Evolutionary conservation across 352 stramenopile species (phyloP).

Genomic region (Thalassiosira pacifica): DNA sequence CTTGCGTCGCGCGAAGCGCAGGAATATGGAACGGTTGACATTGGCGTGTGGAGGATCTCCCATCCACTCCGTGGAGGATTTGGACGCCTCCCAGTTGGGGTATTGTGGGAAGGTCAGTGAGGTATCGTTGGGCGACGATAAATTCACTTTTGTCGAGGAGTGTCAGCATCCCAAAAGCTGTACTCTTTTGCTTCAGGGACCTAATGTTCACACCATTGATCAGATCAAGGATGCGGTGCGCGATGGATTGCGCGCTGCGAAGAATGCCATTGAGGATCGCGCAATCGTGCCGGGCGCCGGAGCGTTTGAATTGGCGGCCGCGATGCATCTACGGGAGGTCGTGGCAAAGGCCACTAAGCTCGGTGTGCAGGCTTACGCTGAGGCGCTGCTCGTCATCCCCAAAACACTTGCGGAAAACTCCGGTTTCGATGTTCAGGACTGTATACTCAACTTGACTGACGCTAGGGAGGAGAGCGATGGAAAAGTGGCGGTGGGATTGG

Average conservation of each 20-base stretch:
- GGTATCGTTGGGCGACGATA: slow-evolving; percentile 98
- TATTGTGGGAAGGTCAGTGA: slow-evolving; percentile 98
- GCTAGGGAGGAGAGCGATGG: slow-evolving; percentile 91
- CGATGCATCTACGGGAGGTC: slow-evolving; percentile 86
- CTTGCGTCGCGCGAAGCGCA: slow-evolving; percentile 96
- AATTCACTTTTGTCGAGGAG: slow-evolving; percentile 99
- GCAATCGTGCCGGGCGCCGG: slow-evolving; percentile 95
- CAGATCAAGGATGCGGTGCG: slow-evolving; percentile 99
- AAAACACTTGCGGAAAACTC: slow-evolving; percentile 99
- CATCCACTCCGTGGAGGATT: slow-evolving; percentile 98
- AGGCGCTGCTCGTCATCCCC: slow-evolving; percentile 97
- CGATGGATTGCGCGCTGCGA: slow-evolving; percentile 97
- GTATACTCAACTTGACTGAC: slow-evolving; percentile 96
- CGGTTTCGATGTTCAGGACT: slow-evolving; percentile 95
- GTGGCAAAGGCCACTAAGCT: slow-evolving; percentile 95
- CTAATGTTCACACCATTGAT: slow-evolving; percentile 98
- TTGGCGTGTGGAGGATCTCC: slow-evolving; percentile 96
- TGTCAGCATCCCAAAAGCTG: slow-evolving; percentile 96
- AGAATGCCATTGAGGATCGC: slow-evolving; percentile 98
- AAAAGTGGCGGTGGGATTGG: slow-evolving; percentile 91
- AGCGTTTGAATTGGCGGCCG: slow-evolving; percentile 96
- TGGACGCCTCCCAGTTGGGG: slow-evolving; percentile 95
- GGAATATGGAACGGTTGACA: slow-evolving; percentile 99
- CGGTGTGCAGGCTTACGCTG: slow-evolving; percentile 97
- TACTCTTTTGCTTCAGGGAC: slow-evolving; percentile 98